Conservation (phyloP, 129 eudicot species). For the Artemisia argyi region DNA sequence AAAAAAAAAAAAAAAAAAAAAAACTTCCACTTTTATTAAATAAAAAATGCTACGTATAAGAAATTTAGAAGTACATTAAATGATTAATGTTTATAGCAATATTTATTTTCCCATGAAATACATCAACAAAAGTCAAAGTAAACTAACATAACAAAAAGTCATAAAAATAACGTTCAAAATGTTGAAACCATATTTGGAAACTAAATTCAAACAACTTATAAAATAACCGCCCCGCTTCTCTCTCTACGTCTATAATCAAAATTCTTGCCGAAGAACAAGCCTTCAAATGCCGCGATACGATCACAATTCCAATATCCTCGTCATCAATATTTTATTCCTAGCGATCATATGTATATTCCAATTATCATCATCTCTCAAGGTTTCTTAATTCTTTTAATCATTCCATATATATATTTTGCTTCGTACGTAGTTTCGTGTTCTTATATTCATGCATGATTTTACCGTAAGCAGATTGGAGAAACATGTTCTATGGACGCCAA, state of each 20-base stretch:
- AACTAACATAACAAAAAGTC: constrained; percentile 5
- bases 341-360: constrained; percentile 8
- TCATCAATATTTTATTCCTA: constrained; percentile 5
- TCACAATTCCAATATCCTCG: constrained; percentile 16
- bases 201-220: not conserved
- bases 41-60: no score
- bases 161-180: constrained; percentile 9
- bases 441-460: not conserved
- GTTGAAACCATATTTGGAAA: constrained; percentile 12
- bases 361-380: constrained; percentile 33
- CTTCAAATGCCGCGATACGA: constrained; percentile 33
- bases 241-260: constrained; percentile 26
- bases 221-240: constrained; percentile 24
- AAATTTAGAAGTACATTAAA: no score
- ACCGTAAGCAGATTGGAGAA: constrained; percentile 61
- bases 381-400: not conserved
- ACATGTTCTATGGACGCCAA: constrained; percentile 51
- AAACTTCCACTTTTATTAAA: no score
- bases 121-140: not conserved
- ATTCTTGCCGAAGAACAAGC: constrained; percentile 33
- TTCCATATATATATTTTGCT: not conserved
- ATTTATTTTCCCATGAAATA: not conserved
- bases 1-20: no score
- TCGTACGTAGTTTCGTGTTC: not conserved
- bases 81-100: no score